Conservation (phyloP, 805 yeast species). For the Candida yuanshanica region DNA sequence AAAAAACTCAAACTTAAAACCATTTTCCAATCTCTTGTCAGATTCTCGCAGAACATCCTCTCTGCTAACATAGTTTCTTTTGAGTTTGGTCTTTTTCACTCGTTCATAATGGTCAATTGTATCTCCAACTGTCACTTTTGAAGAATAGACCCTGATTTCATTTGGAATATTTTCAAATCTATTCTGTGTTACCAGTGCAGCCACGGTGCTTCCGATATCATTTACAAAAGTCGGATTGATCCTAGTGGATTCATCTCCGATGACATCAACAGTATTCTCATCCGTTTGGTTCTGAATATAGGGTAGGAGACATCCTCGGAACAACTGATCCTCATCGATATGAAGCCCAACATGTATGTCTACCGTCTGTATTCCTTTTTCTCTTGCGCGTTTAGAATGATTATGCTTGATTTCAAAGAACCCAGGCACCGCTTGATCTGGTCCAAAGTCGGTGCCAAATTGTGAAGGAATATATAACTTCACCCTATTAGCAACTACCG, state of each 20-base stretch:
- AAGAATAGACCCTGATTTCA: conserved; percentile 37
- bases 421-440: conserved; percentile 27
- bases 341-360: conserved; percentile 37
- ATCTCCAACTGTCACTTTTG: conserved; percentile 32
- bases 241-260: background rate
- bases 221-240: background rate
- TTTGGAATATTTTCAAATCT: conserved; percentile 32
- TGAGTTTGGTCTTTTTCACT: background rate
- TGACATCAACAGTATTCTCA: conserved; percentile 26
- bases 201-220: background rate
- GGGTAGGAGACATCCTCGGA: conserved; percentile 21
- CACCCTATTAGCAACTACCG: conserved; percentile 37
- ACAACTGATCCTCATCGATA: conserved; percentile 24
- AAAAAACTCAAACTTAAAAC: background rate
- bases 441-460: conserved; percentile 43
- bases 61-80: background rate
- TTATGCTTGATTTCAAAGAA: conserved; percentile 28
- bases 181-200: background rate
- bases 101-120: conserved; percentile 35
- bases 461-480: conserved; percentile 53
- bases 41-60: background rate
- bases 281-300: conserved; percentile 34
- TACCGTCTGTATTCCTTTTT: conserved; percentile 39
- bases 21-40: background rate
- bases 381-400: conserved; percentile 35